phyloP scores from a whole-genome alignment of 176 grass and related monocot species.

The Melocanna baccifera region DNA sequence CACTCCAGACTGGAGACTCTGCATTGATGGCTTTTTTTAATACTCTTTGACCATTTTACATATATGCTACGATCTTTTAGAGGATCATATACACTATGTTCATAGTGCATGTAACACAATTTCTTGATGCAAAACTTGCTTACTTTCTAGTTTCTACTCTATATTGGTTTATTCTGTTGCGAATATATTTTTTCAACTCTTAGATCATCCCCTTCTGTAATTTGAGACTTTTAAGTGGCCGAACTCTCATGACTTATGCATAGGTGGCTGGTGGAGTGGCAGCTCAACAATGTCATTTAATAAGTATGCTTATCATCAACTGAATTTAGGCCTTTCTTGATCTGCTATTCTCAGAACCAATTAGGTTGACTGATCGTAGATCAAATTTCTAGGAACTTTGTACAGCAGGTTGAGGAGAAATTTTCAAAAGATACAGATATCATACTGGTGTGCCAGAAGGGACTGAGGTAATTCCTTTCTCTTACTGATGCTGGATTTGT shows the following conservation, averaged over 20 bases:
- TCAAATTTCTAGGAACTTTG: slow-evolving; percentile 62
- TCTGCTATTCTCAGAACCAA: background rate
- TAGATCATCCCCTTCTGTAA: background rate
- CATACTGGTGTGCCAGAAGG: slow-evolving; percentile 93
- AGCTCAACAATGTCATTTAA: slow-evolving; percentile 69
- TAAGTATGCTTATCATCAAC: slow-evolving; percentile 54
- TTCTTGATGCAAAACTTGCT: background rate
- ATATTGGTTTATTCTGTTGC: background rate
- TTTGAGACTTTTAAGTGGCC: background rate
- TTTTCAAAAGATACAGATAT: slow-evolving; percentile 85
- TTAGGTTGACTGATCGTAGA: slow-evolving; percentile 26
- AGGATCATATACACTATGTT: background rate
- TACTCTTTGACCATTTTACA: background rate
- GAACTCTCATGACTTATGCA: slow-evolving; percentile 12
- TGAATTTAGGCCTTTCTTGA: background rate
- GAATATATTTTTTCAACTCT: slow-evolving; percentile 9
- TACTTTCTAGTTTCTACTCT: slow-evolving; percentile 10
- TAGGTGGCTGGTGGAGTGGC: slow-evolving; percentile 99
- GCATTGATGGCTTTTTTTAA: background rate
- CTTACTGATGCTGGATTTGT: background rate
- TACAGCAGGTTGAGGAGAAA: slow-evolving; percentile 77
- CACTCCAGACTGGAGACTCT: background rate
- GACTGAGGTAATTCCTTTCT: slow-evolving; percentile 66
- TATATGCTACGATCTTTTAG: background rate
- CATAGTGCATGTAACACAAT: background rate